Conservation (phyloP, 2,329 filamentous ascomycete species). For the Colletotrichum echinochloae region DNA sequence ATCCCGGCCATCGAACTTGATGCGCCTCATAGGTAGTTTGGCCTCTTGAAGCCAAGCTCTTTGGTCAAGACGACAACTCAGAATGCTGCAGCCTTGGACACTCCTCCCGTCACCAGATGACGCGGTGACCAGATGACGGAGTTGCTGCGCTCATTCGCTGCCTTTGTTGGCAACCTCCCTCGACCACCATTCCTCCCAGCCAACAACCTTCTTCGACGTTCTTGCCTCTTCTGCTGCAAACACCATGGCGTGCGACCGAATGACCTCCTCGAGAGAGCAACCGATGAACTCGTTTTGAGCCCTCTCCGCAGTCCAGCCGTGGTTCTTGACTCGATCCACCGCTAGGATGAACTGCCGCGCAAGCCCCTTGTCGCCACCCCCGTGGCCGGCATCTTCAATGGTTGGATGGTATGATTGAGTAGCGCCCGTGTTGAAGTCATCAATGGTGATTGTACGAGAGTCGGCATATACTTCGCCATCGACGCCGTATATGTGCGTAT, state of each 20-base stretch:
- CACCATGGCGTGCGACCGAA: slow-evolving; percentile 92
- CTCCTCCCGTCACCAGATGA: not conserved
- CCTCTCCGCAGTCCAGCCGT: slow-evolving; percentile 71
- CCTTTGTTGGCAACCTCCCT: slow-evolving; percentile 45
- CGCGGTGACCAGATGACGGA: not conserved
- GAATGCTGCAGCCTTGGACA: too few species aligned
- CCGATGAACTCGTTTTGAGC: slow-evolving; percentile 84
- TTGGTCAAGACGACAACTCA: not conserved
- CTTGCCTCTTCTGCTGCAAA: slow-evolving; percentile 95
- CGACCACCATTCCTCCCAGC: slow-evolving; percentile 83
- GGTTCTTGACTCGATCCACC: slow-evolving; percentile 81
- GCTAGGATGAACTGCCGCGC: slow-evolving; percentile 86
- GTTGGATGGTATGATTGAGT: slow-evolving; percentile 37
- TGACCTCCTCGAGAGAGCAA: slow-evolving; percentile 85
- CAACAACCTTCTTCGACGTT: slow-evolving; percentile 74
- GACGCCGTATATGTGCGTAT: slow-evolving; percentile 87
- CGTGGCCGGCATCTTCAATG: slow-evolving; percentile 38
- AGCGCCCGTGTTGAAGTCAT: slow-evolving; percentile 58
- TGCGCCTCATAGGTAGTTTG: not conserved
- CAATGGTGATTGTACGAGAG: slow-evolving; percentile 78
- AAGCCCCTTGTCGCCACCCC: slow-evolving; percentile 60
- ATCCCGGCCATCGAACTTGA: not conserved
- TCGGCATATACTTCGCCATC: slow-evolving; percentile 90
- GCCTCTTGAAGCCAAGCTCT: not conserved
- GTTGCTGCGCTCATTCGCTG: slow-evolving; percentile 7